A percentile compares a stretch with the other conserved stretches of the same genome.
Evolutionary conservation across 371 early-diverging fungal genomes (phyloP).

Genomic region (Encephalitozoon romaleae): DNA sequence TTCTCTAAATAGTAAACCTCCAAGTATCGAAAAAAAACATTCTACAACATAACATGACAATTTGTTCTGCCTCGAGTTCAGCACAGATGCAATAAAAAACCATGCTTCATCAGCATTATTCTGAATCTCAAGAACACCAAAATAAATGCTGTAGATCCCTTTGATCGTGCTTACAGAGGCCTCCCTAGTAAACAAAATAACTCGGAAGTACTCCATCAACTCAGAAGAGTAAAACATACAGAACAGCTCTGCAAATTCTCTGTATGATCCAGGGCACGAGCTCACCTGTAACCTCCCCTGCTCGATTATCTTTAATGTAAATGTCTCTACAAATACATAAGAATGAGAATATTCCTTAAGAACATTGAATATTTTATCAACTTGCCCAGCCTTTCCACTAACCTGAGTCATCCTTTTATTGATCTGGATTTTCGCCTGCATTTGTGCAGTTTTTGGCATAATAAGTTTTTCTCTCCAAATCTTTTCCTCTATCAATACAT

Average conservation of each 20-base stretch:
- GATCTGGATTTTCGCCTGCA: conserved; percentile 32
- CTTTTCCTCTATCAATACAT: conserved; percentile 4
- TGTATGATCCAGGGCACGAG: conserved; percentile 34
- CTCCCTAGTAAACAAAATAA: conserved; percentile 26
- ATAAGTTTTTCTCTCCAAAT: not conserved
- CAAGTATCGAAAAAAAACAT: conserved; percentile 20
- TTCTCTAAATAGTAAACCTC: not conserved
- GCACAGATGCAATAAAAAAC: conserved; percentile 41
- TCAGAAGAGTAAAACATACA: conserved; percentile 1
- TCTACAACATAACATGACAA: conserved; percentile 19
- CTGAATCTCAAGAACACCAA: conserved; percentile 28
- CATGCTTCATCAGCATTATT: conserved; percentile 40
- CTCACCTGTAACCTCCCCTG: conserved; percentile 51
- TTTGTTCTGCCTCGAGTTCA: conserved; percentile 24
- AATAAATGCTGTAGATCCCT: conserved; percentile 50
- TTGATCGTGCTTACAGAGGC: conserved; percentile 20
- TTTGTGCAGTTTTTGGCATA: not conserved
- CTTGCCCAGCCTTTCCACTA: conserved; percentile 36
- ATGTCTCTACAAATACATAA: conserved; percentile 38
- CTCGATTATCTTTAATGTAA: conserved; percentile 36
- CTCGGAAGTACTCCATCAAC: conserved; percentile 22
- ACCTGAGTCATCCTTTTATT: conserved; percentile 56
- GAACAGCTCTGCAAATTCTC: conserved; percentile 34
- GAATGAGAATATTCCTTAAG: conserved; percentile 29
- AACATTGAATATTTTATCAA: conserved; percentile 8